Evolutionary conservation across 352 stramenopile species (phyloP).

Genomic region (Globisporangium ultimum): DNA sequence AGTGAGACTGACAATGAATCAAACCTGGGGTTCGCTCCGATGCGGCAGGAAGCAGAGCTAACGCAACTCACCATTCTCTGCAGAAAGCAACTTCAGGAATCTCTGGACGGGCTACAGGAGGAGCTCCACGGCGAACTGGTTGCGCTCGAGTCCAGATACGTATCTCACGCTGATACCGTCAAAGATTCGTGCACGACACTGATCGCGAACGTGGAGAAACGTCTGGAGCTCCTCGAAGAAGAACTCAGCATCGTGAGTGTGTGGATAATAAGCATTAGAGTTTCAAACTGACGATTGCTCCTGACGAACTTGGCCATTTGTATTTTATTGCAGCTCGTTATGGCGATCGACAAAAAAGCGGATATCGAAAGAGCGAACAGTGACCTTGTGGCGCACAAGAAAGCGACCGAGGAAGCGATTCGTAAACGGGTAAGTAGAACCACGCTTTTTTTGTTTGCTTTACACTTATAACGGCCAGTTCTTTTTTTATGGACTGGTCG

Average conservation of each 20-base stretch:
- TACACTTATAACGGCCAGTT: not conserved
- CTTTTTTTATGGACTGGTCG: not conserved
- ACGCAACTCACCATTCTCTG: too few relatives aligned
- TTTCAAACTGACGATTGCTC: not conserved
- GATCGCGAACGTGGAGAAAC: constrained; percentile 25
- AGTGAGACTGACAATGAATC: not conserved
- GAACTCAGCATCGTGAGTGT: constrained; percentile 42
- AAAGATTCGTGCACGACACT: constrained; percentile 7
- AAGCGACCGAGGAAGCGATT: constrained; percentile 35
- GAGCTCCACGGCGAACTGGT: constrained; percentile 14
- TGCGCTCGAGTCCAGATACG: constrained; percentile 2
- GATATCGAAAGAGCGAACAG: constrained; percentile 28
- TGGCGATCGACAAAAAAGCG: constrained; percentile 43
- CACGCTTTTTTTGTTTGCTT: not conserved
- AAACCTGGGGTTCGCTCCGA: too few relatives aligned
- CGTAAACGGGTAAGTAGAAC: constrained; percentile 28
- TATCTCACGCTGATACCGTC: constrained; percentile 3
- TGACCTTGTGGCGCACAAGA: constrained; percentile 20
- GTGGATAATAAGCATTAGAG: too few relatives aligned
- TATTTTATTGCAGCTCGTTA: constrained; percentile 20
- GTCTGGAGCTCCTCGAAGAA: constrained; percentile 49
- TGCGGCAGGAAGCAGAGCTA: not conserved
- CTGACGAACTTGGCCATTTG: not conserved
- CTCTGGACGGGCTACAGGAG: not conserved
- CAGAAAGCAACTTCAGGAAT: not conserved